A percentile compares a stretch with the other conserved stretches of the same genome.
These are phyloP conservation scores for Wickerhamiella slavikovae DNA, from an alignment of 805 yeast species.

Conservation along the genomic window DNA sequence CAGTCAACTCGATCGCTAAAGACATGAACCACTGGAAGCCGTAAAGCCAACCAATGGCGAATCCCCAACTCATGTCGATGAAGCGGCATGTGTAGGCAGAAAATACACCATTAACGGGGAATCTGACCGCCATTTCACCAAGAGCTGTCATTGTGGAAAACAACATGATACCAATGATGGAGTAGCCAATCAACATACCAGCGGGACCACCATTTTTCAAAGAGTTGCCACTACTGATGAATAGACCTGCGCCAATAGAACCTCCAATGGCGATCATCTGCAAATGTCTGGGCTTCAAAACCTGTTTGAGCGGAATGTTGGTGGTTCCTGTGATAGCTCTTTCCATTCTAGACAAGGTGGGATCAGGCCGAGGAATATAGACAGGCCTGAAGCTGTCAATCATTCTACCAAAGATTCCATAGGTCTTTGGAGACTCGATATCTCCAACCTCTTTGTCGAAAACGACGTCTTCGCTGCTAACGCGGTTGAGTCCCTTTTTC, in stretches of 20 bases:
- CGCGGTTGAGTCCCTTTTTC: no score
- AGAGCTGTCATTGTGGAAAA: constrained; percentile 42
- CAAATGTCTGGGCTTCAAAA: constrained; percentile 34
- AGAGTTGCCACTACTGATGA: constrained; percentile 46
- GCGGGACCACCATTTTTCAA: constrained; percentile 40
- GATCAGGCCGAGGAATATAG: constrained; percentile 21
- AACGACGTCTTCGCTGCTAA: no score
- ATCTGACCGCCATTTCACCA: constrained; percentile 52
- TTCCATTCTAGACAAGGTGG: constrained; percentile 14
- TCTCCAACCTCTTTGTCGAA: constrained; percentile 2
- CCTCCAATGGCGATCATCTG: constrained; percentile 61
- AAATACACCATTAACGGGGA: constrained; percentile 43
- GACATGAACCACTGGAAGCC: constrained; percentile 43
- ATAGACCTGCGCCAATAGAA: constrained; percentile 56
- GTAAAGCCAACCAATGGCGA: constrained; percentile 56
- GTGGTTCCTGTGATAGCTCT: constrained; percentile 24
- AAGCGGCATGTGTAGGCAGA: constrained; percentile 40
- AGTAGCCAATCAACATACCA: constrained; percentile 33
- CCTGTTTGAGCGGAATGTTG: constrained; percentile 26
- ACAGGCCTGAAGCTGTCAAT: constrained; percentile 26
- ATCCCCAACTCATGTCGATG: constrained; percentile 48
- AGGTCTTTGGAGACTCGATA: not conserved
- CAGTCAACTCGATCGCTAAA: constrained; percentile 45
- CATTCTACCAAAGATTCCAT: constrained; percentile 2
- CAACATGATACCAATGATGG: constrained; percentile 40